These are phyloP conservation scores for Pyrenochaeta sp. DNA, from an alignment of 2,329 filamentous ascomycete species.

Conservation along the genomic window DNA sequence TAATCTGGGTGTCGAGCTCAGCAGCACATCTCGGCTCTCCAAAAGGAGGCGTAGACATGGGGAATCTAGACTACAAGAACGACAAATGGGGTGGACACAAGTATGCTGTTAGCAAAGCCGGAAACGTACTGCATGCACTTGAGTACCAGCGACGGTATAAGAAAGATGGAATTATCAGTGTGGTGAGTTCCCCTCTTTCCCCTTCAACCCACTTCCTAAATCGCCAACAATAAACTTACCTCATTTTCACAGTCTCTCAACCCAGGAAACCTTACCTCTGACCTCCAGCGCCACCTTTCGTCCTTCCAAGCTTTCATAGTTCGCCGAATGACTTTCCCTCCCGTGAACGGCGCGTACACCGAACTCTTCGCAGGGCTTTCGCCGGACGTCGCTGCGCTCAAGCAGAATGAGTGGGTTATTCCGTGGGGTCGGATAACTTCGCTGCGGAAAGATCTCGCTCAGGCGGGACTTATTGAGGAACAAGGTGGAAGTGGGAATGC, in stretches of 20 bases:
- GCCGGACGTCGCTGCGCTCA: slow-evolving; percentile 18
- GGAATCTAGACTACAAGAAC: slow-evolving; percentile 24
- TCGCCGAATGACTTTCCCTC: slow-evolving; percentile 12
- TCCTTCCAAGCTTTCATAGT: slow-evolving; percentile 3
- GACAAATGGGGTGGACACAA: slow-evolving; percentile 14
- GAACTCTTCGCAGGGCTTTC: slow-evolving; percentile 35
- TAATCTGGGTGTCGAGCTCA: slow-evolving; percentile 43
- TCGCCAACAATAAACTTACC: too few relatives aligned
- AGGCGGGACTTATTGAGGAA: slow-evolving; percentile 13
- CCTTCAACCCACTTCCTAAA: not conserved
- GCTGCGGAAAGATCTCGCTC: slow-evolving; percentile 33
- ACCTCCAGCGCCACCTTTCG: slow-evolving; percentile 45
- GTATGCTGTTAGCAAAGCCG: slow-evolving; percentile 37
- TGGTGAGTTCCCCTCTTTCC: slow-evolving; percentile 17
- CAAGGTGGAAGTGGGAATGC: slow-evolving; percentile 44
- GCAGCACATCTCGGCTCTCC: slow-evolving; percentile 20
- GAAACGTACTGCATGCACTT: slow-evolving; percentile 38
- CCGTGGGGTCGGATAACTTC: slow-evolving; percentile 56
- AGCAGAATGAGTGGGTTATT: slow-evolving; percentile 52
- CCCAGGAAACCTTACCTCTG: slow-evolving; percentile 48
- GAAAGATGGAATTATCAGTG: slow-evolving; percentile 27
- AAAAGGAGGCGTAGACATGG: slow-evolving; percentile 24
- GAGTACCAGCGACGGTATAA: slow-evolving; percentile 26
- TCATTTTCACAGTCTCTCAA: slow-evolving; percentile 35
- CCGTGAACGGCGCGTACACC: slow-evolving; percentile 35